These are phyloP conservation scores for Picea glauca DNA, from an alignment of 75 land plant species.

Conservation along the genomic window DNA sequence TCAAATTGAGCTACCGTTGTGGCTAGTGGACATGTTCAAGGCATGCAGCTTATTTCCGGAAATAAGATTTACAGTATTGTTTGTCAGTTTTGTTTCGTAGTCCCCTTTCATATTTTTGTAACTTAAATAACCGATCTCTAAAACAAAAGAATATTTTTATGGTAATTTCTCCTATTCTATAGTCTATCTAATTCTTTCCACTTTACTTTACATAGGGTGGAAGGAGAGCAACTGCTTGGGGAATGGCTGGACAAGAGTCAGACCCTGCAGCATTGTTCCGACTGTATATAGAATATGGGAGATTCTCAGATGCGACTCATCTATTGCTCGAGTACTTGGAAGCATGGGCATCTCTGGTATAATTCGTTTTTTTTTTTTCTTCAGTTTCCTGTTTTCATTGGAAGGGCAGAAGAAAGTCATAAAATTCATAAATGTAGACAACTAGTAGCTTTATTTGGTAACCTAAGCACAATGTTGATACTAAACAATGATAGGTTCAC, in stretches of 20 bases:
- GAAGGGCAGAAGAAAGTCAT: neutral
- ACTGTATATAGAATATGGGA: constrained; percentile 84
- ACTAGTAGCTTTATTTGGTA: neutral
- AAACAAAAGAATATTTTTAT: neutral
- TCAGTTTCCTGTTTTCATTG: neutral
- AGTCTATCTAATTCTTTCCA: neutral
- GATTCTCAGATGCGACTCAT: constrained; percentile 79
- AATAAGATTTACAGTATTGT: neutral
- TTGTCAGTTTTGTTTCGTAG: neutral
- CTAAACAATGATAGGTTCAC: no score
- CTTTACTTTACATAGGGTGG: constrained; percentile 43
- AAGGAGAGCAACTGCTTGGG: constrained; percentile 37
- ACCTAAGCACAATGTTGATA: no score
- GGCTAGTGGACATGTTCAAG: constrained; percentile 92
- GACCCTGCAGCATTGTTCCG: constrained; percentile 81
- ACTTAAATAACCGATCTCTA: neutral
- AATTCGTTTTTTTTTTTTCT: constrained; percentile 1
- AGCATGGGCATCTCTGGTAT: constrained; percentile 62
- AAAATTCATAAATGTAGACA: neutral
- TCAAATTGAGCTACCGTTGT: constrained; percentile 88
- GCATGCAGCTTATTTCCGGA: constrained; percentile 25
- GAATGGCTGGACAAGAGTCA: constrained; percentile 76
- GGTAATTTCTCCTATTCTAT: neutral
- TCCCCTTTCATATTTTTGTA: neutral
- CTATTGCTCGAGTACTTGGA: constrained; percentile 81